Conservation (phyloP, 306 rosid genomes). For the Prunus campanulata region DNA sequence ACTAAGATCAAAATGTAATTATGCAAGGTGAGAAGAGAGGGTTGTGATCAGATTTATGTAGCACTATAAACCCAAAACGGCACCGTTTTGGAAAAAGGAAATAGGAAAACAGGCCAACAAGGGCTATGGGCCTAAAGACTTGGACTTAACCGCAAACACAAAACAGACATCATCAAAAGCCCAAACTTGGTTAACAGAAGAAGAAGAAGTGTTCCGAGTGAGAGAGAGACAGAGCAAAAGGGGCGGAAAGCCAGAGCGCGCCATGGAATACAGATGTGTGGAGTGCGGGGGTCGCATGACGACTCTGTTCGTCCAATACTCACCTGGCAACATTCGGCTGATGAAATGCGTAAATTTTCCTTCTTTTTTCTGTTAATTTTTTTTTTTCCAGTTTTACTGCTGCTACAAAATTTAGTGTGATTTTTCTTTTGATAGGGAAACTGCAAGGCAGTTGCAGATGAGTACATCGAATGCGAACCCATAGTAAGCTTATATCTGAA, state of each 20-base stretch:
- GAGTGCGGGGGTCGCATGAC: conserved; percentile 57
- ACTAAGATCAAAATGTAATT: not conserved
- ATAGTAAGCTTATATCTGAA: conserved; percentile 44
- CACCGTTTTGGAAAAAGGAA: not conserved
- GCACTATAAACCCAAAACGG: not conserved
- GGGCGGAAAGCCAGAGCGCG: conserved; percentile 3
- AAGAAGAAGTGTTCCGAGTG: not conserved
- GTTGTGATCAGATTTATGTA: not conserved
- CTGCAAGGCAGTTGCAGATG: conserved; percentile 79
- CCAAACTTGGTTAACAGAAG: not conserved
- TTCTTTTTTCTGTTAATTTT: not conserved
- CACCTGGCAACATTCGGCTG: conserved; percentile 85
- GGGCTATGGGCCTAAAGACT: not conserved
- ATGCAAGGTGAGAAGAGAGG: not conserved
- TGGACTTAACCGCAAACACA: not conserved
- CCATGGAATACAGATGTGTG: conserved; percentile 61
- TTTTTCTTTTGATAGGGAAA: conserved; percentile 44
- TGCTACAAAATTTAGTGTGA: conserved; percentile 5
- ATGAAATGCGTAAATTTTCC: conserved; percentile 73
- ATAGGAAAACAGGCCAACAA: not conserved
- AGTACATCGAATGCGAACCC: conserved; percentile 80
- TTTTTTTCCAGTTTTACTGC: not conserved
- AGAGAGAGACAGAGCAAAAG: not conserved
- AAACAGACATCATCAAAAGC: not conserved
- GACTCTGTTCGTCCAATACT: conserved; percentile 72